Evolutionary conservation across 129 eudicot species (phyloP), one percentile per base, ranked within the genome.

Genomic region (Oenanthe sinensis): DNA sequence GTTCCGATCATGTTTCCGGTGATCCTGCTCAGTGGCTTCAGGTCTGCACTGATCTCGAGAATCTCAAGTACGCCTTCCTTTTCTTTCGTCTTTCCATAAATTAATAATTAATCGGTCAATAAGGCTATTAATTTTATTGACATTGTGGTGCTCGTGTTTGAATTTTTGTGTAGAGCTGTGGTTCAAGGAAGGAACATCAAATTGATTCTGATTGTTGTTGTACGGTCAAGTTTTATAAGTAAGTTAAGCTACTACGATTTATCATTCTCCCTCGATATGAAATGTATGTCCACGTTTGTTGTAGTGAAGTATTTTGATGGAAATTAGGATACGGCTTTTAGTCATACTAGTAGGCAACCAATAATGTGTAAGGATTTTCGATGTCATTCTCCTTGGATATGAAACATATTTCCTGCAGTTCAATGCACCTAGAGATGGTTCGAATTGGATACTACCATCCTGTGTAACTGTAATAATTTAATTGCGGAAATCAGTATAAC

Each of bases 21-120:
- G 94, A 89, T 68, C 94, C 96, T 8, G 91, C 93, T 20, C 89
- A 87, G 81, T 91, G 97, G 97, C 89, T 81, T 30, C 96, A 92
- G 86, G 87, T 92, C 88, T 92, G 90, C 89, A 85, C 91, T 81
- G 88, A 87, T 81, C 89, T 96, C 79, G 99, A 96, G 28, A 86
- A 83, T 69, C 87, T 95, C 91, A 91, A 90, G 97, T 95, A 91
- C 78, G 89, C 15, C 71, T 15, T 30, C 68, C 33, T 24, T 22
- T 10, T 76, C 73, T 47, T 74, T 71, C 37, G 54, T 30, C 43
- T 74, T 63, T 17, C 39, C 36, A 44, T 44, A 40, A 71, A 39
- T n/a, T 19, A 7, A 8, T 15, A 33, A 58, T 12, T 36, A n/a
- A n/a, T 60, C 68, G 42, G 3, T 39, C 3, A 39, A 39, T 39